A percentile compares a stretch with the other conserved stretches of the same genome.
phyloP scores from a whole-genome alignment of 371 early-diverging fungal genomes.

The Mucor lusitanicus region DNA sequence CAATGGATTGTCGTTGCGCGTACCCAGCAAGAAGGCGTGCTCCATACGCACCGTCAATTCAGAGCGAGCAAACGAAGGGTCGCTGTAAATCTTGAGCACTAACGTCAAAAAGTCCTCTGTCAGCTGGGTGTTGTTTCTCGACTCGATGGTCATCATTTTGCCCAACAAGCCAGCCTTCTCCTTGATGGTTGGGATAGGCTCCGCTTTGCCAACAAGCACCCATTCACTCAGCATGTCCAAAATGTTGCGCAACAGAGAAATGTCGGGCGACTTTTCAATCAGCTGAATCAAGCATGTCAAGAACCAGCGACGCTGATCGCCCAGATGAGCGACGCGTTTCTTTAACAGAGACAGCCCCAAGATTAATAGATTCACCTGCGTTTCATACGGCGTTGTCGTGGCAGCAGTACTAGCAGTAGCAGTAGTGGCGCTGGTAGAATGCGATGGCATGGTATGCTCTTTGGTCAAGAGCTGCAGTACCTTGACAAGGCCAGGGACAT shows the following conservation, averaged over 20 bases:
- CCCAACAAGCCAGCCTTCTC: constrained; percentile 92
- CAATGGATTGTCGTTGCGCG: constrained; percentile 73
- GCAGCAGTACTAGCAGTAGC: neutral
- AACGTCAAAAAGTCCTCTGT: constrained; percentile 83
- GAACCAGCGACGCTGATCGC: constrained; percentile 88
- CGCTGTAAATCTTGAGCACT: constrained; percentile 86
- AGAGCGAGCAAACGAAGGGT: constrained; percentile 76
- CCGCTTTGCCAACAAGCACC: constrained; percentile 76
- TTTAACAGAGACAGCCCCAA: constrained; percentile 78
- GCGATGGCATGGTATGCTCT: constrained; percentile 62
- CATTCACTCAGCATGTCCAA: constrained; percentile 87
- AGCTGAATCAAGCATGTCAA: constrained; percentile 80
- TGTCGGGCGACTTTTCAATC: constrained; percentile 80
- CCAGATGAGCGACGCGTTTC: constrained; percentile 75
- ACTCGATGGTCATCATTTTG: constrained; percentile 86
- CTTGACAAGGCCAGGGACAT: constrained; percentile 79
- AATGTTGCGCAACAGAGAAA: constrained; percentile 71
- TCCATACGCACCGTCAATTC: constrained; percentile 94
- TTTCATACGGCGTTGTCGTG: constrained; percentile 41
- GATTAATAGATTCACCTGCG: constrained; percentile 64
- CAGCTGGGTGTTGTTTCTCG: constrained; percentile 63
- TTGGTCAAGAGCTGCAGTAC: constrained; percentile 82
- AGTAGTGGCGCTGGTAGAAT: neutral
- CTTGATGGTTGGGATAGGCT: constrained; percentile 93
- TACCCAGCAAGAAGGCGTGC: constrained; percentile 91